phyloP scores from a whole-genome alignment of 2,329 filamentous ascomycete genomes.

The Ophiognomonia clavigignenti-juglandacearum region DNA sequence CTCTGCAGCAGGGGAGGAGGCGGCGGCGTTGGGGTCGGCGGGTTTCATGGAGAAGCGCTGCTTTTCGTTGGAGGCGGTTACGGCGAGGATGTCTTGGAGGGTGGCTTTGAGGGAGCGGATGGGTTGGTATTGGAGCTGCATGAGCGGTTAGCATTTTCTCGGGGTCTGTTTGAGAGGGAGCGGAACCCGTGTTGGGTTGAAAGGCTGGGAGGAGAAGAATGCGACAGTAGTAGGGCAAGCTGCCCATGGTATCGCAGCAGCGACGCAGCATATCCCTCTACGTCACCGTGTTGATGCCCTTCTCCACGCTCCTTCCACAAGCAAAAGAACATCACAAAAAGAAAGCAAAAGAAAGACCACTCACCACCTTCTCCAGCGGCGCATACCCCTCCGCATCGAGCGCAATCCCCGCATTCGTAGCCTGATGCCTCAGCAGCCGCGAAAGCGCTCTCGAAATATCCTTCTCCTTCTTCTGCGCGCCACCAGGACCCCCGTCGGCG shows the following conservation, averaged over 20 bases:
- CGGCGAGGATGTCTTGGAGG: constrained; percentile 62
- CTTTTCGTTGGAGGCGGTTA: constrained; percentile 76
- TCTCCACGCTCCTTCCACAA: no score
- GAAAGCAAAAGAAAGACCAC: no score
- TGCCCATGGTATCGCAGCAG: no score
- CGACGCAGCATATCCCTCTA: no score
- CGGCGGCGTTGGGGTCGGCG: constrained; percentile 23
- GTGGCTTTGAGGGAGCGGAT: constrained; percentile 68
- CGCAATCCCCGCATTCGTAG: constrained; percentile 48
- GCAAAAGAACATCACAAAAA: no score
- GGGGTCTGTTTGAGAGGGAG: no score
- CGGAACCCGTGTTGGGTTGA: no score
- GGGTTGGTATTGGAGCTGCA: constrained; percentile 50
- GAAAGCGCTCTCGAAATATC: constrained; percentile 51
- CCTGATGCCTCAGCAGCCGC: constrained; percentile 51
- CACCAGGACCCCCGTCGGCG: constrained; percentile 24
- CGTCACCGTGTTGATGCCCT: no score
- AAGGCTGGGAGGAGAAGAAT: no score
- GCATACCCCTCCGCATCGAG: constrained; percentile 58
- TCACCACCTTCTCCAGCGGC: constrained; percentile 52
- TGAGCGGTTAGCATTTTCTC: no score
- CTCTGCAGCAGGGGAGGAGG: neutral
- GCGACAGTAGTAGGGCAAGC: no score
- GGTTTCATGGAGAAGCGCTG: constrained; percentile 80
- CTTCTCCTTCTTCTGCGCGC: constrained; percentile 36